Conservation (phyloP, 495 filamentous ascomycete species). For the Hypoxylon fragiforme region DNA sequence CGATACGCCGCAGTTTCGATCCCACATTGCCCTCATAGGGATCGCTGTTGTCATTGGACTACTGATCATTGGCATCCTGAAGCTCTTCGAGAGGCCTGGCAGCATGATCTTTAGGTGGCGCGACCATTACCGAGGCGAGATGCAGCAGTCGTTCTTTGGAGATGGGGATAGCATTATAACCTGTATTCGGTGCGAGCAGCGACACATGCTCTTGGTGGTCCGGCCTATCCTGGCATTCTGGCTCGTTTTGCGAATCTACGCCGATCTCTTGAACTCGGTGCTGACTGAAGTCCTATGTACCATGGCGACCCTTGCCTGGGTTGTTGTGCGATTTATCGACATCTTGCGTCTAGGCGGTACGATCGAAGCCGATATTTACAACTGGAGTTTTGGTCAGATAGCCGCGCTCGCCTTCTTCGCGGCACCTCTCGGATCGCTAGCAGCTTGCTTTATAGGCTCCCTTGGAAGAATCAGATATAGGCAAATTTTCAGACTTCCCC, state of each 20-base stretch:
- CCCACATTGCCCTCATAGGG: slow-evolving; percentile 16
- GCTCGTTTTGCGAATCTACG: slow-evolving; percentile 29
- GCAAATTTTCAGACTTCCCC: not conserved
- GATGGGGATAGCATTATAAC: slow-evolving; percentile 27
- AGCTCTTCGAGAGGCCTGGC: slow-evolving; percentile 22
- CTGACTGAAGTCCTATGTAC: slow-evolving; percentile 23
- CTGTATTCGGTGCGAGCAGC: slow-evolving; percentile 33
- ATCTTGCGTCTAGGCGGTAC: slow-evolving; percentile 16
- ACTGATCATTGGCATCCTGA: slow-evolving; percentile 13
- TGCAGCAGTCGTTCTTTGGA: slow-evolving; percentile 29
- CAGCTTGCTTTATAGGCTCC: slow-evolving; percentile 12
- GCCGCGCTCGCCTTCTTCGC: slow-evolving; percentile 22
- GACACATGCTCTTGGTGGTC: slow-evolving; percentile 25
- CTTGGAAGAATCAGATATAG: slow-evolving; percentile 2
- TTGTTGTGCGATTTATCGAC: slow-evolving; percentile 27
- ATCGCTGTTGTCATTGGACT: slow-evolving; percentile 16
- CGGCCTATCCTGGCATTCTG: slow-evolving; percentile 26
- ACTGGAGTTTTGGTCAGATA: slow-evolving; percentile 27
- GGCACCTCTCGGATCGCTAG: slow-evolving; percentile 21
- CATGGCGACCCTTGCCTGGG: slow-evolving; percentile 19
- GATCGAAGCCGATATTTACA: slow-evolving; percentile 9
- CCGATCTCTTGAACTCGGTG: slow-evolving; percentile 26
- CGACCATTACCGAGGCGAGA: slow-evolving; percentile 26
- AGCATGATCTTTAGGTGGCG: slow-evolving; percentile 30
- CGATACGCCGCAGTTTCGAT: slow-evolving; percentile 25